Conservation (phyloP, 2,329 filamentous ascomycete genomes). For the Colletotrichum godetiae region DNA sequence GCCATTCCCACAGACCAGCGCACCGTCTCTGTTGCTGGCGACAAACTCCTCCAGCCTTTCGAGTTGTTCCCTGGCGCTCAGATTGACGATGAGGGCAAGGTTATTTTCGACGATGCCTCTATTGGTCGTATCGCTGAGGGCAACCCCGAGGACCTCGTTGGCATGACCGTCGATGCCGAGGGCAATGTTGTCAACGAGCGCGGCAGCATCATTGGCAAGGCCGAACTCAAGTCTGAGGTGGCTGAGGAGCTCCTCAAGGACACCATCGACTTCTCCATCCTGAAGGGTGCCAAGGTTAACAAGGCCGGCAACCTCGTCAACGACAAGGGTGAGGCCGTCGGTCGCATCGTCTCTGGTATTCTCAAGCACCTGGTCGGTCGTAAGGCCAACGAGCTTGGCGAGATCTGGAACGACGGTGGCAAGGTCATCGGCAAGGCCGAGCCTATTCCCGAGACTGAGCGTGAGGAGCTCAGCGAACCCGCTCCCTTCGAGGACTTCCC, state of each 20-base stretch:
- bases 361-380: conserved; percentile 72
- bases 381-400: conserved; percentile 72
- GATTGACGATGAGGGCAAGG: conserved; percentile 49
- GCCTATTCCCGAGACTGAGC: conserved; percentile 67
- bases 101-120: conserved; percentile 49
- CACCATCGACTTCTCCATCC: conserved; percentile 57
- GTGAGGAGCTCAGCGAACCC: conserved; percentile 57
- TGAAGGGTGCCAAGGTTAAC: conserved; percentile 68
- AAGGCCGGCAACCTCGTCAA: conserved; percentile 69
- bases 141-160: conserved; percentile 47
- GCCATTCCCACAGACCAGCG: conserved; percentile 24
- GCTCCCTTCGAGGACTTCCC: conserved; percentile 70
- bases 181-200: conserved; percentile 50
- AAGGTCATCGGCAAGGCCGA: conserved; percentile 76
- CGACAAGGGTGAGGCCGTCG: conserved; percentile 65
- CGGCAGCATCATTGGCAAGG: conserved; percentile 48
- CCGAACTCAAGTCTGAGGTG: conserved; percentile 45
- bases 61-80: conserved; percentile 50
- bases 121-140: conserved; percentile 52
- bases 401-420: conserved; percentile 78
- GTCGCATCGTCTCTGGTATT: conserved; percentile 72
- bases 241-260: conserved; percentile 43
- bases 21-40: conserved; percentile 31
- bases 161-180: conserved; percentile 49
- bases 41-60: conserved; percentile 42